Conservation (phyloP, 1,284 basidiomycete species). For the Stygiomarasmius scandens region DNA sequence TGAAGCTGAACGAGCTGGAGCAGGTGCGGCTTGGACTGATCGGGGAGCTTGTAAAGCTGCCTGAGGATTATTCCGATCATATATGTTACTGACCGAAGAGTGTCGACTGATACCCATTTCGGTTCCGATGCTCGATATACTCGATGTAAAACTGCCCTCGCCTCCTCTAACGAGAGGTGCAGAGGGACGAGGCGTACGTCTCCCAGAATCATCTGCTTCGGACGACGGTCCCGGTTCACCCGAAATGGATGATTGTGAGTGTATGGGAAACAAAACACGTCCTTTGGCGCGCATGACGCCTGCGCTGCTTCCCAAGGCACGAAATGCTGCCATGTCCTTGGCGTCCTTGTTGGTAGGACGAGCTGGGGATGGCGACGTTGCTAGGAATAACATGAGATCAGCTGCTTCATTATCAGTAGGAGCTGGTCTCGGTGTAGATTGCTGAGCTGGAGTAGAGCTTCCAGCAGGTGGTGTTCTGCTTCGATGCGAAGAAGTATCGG, state of each 20-base stretch:
- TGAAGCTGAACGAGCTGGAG: background rate
- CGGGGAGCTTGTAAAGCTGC: conserved; percentile 9
- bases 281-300: conserved; percentile 61
- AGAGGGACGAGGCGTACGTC: conserved; percentile 21
- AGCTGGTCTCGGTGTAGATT: conserved; percentile 42
- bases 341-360: conserved; percentile 56
- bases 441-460: conserved; percentile 17
- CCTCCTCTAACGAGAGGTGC: conserved; percentile 31
- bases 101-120: conserved; percentile 29
- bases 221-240: conserved; percentile 31
- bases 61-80: conserved; percentile 24
- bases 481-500: conserved; percentile 23
- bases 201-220: conserved; percentile 21
- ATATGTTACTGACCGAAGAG: conserved; percentile 15
- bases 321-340: conserved; percentile 56
- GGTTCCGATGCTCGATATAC: conserved; percentile 44
- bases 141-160: conserved; percentile 44
- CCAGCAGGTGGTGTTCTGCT: conserved; percentile 30
- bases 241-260: conserved; percentile 10
- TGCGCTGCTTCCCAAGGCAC: conserved; percentile 50
- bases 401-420: conserved; percentile 76
- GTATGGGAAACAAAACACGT: conserved; percentile 64
- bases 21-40: background rate
- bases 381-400: conserved; percentile 77
- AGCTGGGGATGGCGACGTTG: conserved; percentile 79